Conservation (phyloP, 495 filamentous ascomycete genomes). For the Terfezia claveryi region DNA sequence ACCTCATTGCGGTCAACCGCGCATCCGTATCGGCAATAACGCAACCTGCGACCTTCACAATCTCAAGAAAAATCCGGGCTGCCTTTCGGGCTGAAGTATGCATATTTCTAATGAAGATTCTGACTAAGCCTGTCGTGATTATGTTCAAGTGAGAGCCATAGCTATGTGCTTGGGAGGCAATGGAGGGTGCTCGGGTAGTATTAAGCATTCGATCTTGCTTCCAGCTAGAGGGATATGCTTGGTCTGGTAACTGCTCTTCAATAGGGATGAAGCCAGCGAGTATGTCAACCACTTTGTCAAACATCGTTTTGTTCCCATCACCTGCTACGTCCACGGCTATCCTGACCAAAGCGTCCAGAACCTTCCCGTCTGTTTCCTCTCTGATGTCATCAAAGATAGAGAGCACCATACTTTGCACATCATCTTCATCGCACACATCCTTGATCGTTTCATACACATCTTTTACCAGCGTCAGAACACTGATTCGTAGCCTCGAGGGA, state of each 20-base stretch:
- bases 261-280: conserved; percentile 20
- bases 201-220: conserved; percentile 1
- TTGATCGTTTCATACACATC: conserved; percentile 32
- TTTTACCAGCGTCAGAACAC: conserved; percentile 30
- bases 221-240: background rate
- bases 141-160: conserved; percentile 27
- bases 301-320: conserved; percentile 29
- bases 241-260: conserved; percentile 3
- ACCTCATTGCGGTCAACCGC: conserved; percentile 57
- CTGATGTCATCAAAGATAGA: conserved; percentile 26
- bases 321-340: conserved; percentile 27
- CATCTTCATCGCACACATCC: conserved; percentile 37
- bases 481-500: conserved; percentile 41
- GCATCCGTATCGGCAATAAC: conserved; percentile 38
- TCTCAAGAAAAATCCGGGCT: conserved; percentile 27
- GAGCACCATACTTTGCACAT: conserved; percentile 22
- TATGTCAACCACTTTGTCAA: conserved; percentile 29
- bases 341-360: conserved; percentile 28
- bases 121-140: conserved; percentile 31
- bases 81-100: conserved; percentile 31
- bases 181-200: conserved; percentile 11
- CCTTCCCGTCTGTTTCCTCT: conserved; percentile 28
- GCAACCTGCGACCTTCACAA: conserved; percentile 37
- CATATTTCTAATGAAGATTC: conserved; percentile 39
- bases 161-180: conserved; percentile 17